Percentiles rank a stretch among this genome's conserved stretches.
Conservation (phyloP, 1,284 basidiomycete species). For the Takashimella koratensis region DNA sequence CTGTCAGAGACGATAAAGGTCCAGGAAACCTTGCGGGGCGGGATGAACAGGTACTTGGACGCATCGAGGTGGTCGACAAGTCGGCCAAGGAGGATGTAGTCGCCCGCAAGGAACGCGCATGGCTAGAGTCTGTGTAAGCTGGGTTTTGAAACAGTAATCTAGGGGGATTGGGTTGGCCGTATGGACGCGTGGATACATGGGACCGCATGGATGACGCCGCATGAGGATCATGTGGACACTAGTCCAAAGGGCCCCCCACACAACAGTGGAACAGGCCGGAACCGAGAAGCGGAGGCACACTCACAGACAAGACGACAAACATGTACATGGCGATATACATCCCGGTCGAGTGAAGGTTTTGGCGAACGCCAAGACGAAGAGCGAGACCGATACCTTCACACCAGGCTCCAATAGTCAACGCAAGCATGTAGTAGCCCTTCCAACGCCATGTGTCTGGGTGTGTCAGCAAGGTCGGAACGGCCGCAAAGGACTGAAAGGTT, state of each 20-base stretch:
- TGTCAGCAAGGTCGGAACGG: too few relatives aligned
- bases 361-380: conserved; percentile 49
- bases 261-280: too few relatives aligned
- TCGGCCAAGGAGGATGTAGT: conserved; percentile 65
- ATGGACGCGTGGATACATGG: too few relatives aligned
- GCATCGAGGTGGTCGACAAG: conserved; percentile 57
- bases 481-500: too few relatives aligned
- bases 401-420: conserved; percentile 63
- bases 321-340: conserved; percentile 61
- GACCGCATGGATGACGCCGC: too few relatives aligned
- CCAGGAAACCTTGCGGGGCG: conserved; percentile 18
- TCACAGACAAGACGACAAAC: conserved; percentile 62
- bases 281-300: conserved; percentile 14
- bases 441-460: not conserved
- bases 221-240: too few relatives aligned
- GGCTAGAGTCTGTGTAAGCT: conserved; percentile 48
- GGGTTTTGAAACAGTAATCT: too few relatives aligned
- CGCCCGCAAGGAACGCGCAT: conserved; percentile 71
- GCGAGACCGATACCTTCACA: conserved; percentile 50
- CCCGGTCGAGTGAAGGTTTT: conserved; percentile 35
- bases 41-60: conserved; percentile 53
- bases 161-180: too few relatives aligned
- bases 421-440: conserved; percentile 55
- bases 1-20: conserved; percentile 17
- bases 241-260: too few relatives aligned